phyloP scores from a whole-genome alignment of 2,329 filamentous ascomycete genomes.

The Aspergillus calidoustus region DNA sequence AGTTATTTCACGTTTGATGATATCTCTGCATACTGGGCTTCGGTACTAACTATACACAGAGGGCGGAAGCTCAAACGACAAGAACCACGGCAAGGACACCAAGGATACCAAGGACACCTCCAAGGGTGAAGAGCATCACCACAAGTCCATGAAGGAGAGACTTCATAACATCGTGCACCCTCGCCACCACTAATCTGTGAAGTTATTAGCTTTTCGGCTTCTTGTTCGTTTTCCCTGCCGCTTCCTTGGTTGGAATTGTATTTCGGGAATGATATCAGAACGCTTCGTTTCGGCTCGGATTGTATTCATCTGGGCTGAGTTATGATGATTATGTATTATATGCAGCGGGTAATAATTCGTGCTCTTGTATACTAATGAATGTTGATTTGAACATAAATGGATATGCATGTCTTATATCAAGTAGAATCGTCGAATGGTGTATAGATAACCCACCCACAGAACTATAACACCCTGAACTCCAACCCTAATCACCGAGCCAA shows the following conservation, averaged over 20 bases:
- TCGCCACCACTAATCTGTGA: neutral
- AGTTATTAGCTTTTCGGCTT: neutral
- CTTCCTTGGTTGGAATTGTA: neutral
- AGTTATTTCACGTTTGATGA: neutral
- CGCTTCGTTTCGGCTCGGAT: neutral
- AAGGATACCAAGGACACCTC: neutral
- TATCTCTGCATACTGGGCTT: neutral
- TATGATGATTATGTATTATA: neutral
- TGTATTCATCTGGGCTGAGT: neutral
- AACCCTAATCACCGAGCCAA: no score
- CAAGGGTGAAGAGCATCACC: constrained; percentile 6
- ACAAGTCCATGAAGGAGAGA: constrained; percentile 36
- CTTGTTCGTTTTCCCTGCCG: neutral
- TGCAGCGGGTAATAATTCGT: neutral
- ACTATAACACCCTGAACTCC: no score
- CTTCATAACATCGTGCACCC: constrained; percentile 34
- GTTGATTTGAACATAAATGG: neutral
- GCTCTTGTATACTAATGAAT: neutral
- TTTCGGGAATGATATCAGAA: neutral
- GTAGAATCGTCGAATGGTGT: no score
- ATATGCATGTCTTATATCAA: no score
- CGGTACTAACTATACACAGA: neutral
- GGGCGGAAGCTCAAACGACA: neutral
- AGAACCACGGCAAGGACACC: neutral
- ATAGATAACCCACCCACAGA: no score